These are phyloP conservation scores for Uncinocarpus reesii DNA, from an alignment of 2,329 filamentous ascomycete species.

Conservation along the genomic window DNA sequence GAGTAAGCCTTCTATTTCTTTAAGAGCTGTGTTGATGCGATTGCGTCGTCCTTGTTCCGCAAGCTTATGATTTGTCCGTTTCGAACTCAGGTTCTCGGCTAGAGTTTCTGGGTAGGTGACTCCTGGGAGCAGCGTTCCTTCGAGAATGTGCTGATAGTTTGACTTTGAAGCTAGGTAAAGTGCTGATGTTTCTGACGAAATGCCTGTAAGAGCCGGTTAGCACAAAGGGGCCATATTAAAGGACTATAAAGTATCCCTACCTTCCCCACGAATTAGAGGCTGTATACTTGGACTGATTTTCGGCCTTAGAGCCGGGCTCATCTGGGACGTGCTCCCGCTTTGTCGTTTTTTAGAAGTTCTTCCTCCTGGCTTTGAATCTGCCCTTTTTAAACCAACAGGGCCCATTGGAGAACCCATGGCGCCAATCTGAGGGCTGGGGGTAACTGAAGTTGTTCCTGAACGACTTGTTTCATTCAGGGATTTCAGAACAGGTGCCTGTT, in stretches of 20 bases:
- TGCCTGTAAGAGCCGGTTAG: conserved; percentile 23
- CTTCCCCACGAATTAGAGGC: conserved; percentile 64
- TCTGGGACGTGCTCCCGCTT: conserved; percentile 61
- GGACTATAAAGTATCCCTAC: conserved; percentile 35
- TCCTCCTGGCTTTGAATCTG: conserved; percentile 41
- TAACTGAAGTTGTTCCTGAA: conserved; percentile 29
- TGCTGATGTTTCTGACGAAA: conserved; percentile 52
- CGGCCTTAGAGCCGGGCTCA: conserved; percentile 75
- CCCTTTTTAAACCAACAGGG: conserved; percentile 32
- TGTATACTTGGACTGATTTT: conserved; percentile 93
- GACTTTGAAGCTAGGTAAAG: conserved; percentile 84
- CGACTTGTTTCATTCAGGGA: conserved; percentile 23
- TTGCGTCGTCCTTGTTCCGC: conserved; percentile 93
- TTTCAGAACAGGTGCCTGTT: conserved; percentile 46
- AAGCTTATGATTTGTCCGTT: conserved; percentile 94
- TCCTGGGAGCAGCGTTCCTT: conserved; percentile 81
- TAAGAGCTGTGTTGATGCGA: conserved; percentile 84
- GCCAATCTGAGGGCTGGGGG: conserved; percentile 46
- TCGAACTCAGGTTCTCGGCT: conserved; percentile 87
- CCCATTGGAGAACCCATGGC: conserved; percentile 44
- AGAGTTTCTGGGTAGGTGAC: conserved; percentile 83
- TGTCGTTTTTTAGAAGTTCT: conserved; percentile 57
- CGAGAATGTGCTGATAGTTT: conserved; percentile 94
- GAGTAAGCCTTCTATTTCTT: conserved; percentile 81
- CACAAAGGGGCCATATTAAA: neutral